Evolutionary conservation across 805 yeast species (phyloP).

Genomic region (Yarrowia sp.): DNA sequence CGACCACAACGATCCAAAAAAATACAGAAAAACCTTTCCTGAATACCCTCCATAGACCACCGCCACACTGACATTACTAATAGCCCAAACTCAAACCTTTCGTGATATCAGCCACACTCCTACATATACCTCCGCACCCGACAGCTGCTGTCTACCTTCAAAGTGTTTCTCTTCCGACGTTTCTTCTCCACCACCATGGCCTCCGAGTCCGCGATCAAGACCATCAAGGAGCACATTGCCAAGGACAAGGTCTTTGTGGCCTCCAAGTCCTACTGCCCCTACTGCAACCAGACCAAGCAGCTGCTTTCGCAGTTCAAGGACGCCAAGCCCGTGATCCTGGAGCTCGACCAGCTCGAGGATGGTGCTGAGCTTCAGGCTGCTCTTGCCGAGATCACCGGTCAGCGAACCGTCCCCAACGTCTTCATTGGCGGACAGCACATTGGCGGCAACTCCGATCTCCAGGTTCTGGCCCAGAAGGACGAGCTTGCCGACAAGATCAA

Average conservation of each 20-base stretch:
- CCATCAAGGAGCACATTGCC: conserved; percentile 31
- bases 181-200: conserved; percentile 24
- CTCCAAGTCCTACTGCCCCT: conserved; percentile 74
- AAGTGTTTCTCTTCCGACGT: conserved; percentile 26
- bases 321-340: conserved; percentile 44
- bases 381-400: conserved; percentile 75
- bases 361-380: conserved; percentile 85
- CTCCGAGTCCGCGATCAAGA: conserved; percentile 26
- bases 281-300: conserved; percentile 49
- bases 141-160: background rate
- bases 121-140: background rate
- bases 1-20: no score
- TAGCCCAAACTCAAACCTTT: background rate
- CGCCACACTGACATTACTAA: background rate
- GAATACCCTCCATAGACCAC: no score
- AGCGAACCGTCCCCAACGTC: conserved; percentile 90
- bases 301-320: conserved; percentile 42
- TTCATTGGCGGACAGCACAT: conserved; percentile 89
- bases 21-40: no score
- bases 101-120: conserved; percentile 10
- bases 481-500: conserved; percentile 7
- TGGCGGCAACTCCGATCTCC: conserved; percentile 93
- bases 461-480: conserved; percentile 37
- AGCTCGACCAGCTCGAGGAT: conserved; percentile 54
- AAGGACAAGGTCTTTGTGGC: conserved; percentile 49